Percentiles rank a stretch among this genome's conserved stretches.
Evolutionary conservation across 225 moss, liverwort and hornwort genomes (phyloP).

Genomic region (Bryum argenteum): DNA sequence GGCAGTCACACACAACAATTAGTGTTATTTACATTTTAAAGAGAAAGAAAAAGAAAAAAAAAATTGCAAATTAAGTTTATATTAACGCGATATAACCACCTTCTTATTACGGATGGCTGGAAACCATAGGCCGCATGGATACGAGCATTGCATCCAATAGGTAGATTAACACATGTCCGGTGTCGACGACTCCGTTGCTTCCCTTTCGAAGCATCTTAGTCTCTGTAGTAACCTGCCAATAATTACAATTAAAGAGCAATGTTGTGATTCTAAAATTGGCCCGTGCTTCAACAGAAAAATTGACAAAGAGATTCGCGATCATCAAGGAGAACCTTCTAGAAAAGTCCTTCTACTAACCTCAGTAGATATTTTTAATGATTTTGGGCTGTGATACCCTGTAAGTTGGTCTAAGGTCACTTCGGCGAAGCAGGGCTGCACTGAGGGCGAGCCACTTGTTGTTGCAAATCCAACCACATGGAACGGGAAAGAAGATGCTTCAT

Average conservation of each 20-base stretch:
- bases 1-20: background rate
- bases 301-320: background rate
- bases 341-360: conserved; percentile 35
- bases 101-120: conserved; percentile 68
- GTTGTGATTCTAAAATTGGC: too few relatives aligned
- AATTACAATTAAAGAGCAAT: background rate
- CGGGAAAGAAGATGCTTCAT: conserved; percentile 83
- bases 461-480: conserved; percentile 84
- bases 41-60: background rate
- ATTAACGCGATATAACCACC: conserved; percentile 35
- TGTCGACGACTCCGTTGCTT: conserved; percentile 32
- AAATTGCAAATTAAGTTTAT: background rate
- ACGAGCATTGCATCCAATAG: conserved; percentile 93
- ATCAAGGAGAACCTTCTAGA: background rate
- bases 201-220: conserved; percentile 24
- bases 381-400: conserved; percentile 40
- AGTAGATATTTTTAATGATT: conserved; percentile 30
- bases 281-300: background rate
- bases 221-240: conserved; percentile 35
- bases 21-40: background rate
- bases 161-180: conserved; percentile 79
- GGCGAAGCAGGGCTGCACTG: conserved; percentile 75
- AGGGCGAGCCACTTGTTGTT: conserved; percentile 57
- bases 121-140: conserved; percentile 77
- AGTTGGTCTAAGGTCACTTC: conserved; percentile 76